These are phyloP conservation scores for Aspergillus taichungensis DNA, from an alignment of 495 filamentous ascomycete genomes.

Conservation along the genomic window DNA sequence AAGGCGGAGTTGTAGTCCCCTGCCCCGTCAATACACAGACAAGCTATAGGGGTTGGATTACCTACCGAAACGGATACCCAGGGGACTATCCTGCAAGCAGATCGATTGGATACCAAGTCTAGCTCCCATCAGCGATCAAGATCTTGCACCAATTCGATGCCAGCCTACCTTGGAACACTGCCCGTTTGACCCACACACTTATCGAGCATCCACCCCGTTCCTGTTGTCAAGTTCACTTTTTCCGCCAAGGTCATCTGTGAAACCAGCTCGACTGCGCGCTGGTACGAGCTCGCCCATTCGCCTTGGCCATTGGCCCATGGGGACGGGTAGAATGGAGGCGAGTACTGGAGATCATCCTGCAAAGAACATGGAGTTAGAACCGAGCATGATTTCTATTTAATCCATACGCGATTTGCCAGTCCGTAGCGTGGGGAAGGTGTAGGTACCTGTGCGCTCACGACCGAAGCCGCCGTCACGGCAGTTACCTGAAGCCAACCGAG, in stretches of 20 bases:
- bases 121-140: slow-evolving; percentile 17
- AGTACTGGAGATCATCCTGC: slow-evolving; percentile 28
- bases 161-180: slow-evolving; percentile 29
- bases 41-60: not conserved
- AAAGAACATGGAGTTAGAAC: not conserved
- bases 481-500: slow-evolving; percentile 30
- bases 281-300: slow-evolving; percentile 72
- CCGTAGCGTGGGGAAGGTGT: not conserved
- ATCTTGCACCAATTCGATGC: slow-evolving; percentile 21
- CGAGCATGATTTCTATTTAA: too few relatives aligned
- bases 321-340: slow-evolving; percentile 70
- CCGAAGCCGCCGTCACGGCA: slow-evolving; percentile 26
- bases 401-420: too few relatives aligned
- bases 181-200: slow-evolving; percentile 70
- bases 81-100: slow-evolving; percentile 84
- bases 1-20: slow-evolving; percentile 75
- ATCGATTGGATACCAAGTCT: slow-evolving; percentile 72
- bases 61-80: slow-evolving; percentile 67
- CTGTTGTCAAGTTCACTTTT: slow-evolving; percentile 90
- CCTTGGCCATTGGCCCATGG: slow-evolving; percentile 66
- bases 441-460: slow-evolving; percentile 28
- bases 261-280: slow-evolving; percentile 69
- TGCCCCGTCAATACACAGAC: slow-evolving; percentile 10
- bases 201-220: slow-evolving; percentile 71
- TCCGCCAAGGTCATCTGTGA: slow-evolving; percentile 75